Percentiles rank a stretch among this genome's conserved stretches.
Conservation (phyloP, 108 stramenopile species). For the Cylindrotheca closterium region DNA sequence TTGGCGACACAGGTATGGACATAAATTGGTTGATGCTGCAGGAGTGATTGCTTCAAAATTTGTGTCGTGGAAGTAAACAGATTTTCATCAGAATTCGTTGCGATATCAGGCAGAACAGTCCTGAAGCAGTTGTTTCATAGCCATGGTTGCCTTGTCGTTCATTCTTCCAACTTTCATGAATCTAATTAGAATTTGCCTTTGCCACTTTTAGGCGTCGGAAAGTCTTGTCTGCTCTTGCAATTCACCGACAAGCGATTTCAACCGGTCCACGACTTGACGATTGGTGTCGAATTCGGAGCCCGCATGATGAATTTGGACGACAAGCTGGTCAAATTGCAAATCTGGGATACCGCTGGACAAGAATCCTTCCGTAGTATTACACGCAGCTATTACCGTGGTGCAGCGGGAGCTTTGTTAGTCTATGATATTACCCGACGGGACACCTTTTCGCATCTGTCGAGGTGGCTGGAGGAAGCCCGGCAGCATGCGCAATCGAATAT, state of each 20-base stretch:
- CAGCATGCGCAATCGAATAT: conserved; percentile 97
- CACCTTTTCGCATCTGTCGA: conserved; percentile 95
- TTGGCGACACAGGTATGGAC: conserved; percentile 97
- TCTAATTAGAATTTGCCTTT: not conserved
- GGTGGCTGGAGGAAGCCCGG: conserved; percentile 99
- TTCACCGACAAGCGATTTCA: conserved; percentile 99
- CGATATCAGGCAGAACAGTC: not conserved
- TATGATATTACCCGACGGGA: conserved; percentile 99
- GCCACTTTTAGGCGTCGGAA: conserved; percentile 89
- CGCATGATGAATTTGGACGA: conserved; percentile 95
- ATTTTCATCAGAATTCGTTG: conserved; percentile 2
- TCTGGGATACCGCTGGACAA: conserved; percentile 92
- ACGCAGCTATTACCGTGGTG: conserved; percentile 98
- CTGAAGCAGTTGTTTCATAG: too few relatives aligned
- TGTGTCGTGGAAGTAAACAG: too few relatives aligned
- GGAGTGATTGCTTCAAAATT: not conserved
- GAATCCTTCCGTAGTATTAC: conserved; percentile 99
- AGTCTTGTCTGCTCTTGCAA: conserved; percentile 98
- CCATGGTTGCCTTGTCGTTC: too few relatives aligned
- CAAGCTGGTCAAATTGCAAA: conserved; percentile 87
- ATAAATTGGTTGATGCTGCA: too few relatives aligned
- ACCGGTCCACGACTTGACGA: conserved; percentile 98
- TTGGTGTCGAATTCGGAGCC: conserved; percentile 99
- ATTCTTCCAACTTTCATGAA: too few relatives aligned
- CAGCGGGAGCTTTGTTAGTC: conserved; percentile 97